Percentiles rank a stretch among this genome's conserved stretches.
Conservation (phyloP, 345 rosid genomes). For the Lumnitzera racemosa region DNA sequence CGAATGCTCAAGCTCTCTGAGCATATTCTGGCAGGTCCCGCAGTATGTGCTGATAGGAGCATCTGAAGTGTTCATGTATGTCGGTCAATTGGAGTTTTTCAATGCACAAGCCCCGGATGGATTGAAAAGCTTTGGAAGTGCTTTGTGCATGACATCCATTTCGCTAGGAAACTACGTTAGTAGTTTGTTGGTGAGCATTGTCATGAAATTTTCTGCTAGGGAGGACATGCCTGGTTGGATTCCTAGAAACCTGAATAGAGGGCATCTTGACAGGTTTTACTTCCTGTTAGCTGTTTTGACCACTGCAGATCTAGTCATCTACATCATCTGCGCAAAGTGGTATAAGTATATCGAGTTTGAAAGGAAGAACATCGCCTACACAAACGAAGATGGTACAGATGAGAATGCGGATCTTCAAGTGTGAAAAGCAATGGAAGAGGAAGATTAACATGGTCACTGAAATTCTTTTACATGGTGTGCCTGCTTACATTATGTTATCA, state of each 20-base stretch:
- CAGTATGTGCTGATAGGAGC: slow-evolving; percentile 88
- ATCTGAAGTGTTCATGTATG: slow-evolving; percentile 98
- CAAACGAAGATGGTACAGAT: too few relatives aligned
- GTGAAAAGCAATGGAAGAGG: too few relatives aligned
- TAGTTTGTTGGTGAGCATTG: slow-evolving; percentile 68
- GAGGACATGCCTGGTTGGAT: slow-evolving; percentile 90
- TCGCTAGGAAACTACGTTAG: slow-evolving; percentile 94
- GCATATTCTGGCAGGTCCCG: slow-evolving; percentile 96
- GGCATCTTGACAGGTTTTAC: slow-evolving; percentile 83
- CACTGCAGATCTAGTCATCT: slow-evolving; percentile 51
- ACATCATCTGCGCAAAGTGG: slow-evolving; percentile 65
- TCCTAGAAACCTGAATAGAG: slow-evolving; percentile 78
- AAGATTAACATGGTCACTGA: too few relatives aligned
- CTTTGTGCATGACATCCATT: slow-evolving; percentile 92
- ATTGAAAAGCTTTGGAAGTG: slow-evolving; percentile 94
- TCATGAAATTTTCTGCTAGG: slow-evolving; percentile 64
- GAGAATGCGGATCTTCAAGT: too few relatives aligned
- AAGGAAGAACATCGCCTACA: slow-evolving; percentile 16
- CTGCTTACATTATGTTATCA: too few relatives aligned
- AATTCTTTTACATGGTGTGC: too few relatives aligned
- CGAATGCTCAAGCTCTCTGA: slow-evolving; percentile 52
- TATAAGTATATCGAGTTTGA: slow-evolving; percentile 59
- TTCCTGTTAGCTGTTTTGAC: slow-evolving; percentile 86
- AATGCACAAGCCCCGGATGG: slow-evolving; percentile 90
- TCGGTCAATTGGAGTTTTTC: slow-evolving; percentile 92